Conservation (phyloP, 1,284 basidiomycete species). For the Hypsizygus ulmarius region DNA sequence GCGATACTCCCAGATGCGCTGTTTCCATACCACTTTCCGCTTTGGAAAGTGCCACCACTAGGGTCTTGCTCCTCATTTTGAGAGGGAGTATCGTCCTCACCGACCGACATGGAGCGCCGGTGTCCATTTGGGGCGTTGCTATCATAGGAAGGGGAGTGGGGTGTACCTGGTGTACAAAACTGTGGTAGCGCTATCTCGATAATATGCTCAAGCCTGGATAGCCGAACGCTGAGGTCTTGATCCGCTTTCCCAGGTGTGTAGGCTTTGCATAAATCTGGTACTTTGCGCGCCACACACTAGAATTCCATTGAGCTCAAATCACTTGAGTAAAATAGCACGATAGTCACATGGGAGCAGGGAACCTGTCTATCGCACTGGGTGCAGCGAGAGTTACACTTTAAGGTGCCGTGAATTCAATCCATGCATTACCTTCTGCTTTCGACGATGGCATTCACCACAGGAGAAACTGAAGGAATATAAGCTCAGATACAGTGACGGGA, state of each 20-base stretch:
- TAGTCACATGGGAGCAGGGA: conserved; percentile 74
- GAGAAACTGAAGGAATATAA: conserved; percentile 56
- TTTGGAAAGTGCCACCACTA: conserved; percentile 72
- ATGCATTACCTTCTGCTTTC: conserved; percentile 70
- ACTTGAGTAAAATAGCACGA: conserved; percentile 12
- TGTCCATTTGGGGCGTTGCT: conserved; percentile 31
- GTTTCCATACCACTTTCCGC: conserved; percentile 81
- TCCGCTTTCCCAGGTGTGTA: conserved; percentile 83
- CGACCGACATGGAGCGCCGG: conserved; percentile 45
- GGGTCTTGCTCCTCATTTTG: conserved; percentile 72
- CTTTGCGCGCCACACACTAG: conserved; percentile 77
- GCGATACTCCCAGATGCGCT: conserved; percentile 77
- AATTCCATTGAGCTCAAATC: not conserved
- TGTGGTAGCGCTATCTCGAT: conserved; percentile 76
- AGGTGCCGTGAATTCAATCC: not conserved
- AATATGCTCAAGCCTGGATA: conserved; percentile 74
- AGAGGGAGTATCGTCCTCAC: conserved; percentile 64
- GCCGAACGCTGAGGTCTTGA: conserved; percentile 70
- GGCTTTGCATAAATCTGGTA: conserved; percentile 80
- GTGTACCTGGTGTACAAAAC: conserved; percentile 45
- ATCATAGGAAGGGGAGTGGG: conserved; percentile 32
- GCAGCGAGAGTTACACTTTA: conserved; percentile 15
- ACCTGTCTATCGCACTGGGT: conserved; percentile 74
- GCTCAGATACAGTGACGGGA: conserved; percentile 15
- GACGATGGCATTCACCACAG: conserved; percentile 81